A percentile compares a stretch with the other conserved stretches of the same genome.
These are phyloP conservation scores for Chrysanthemum seticuspe DNA, from an alignment of 129 eudicot species.

Conservation along the genomic window DNA sequence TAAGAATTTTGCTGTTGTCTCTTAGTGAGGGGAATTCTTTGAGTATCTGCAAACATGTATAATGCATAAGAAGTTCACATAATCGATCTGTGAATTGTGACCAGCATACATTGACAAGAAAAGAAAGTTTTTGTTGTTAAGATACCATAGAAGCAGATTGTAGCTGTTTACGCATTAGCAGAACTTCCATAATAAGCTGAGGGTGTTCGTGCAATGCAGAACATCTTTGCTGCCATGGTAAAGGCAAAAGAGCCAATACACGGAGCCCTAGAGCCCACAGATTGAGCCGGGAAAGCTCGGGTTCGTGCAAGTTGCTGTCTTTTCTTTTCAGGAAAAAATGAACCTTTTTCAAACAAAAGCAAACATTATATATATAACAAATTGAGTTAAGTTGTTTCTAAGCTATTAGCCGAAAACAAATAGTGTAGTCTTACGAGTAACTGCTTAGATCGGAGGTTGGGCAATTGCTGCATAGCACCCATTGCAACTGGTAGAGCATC, in stretches of 20 bases:
- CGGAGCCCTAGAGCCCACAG: slow-evolving; percentile 98
- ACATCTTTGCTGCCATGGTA: slow-evolving; percentile 99
- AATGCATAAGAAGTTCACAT: background rate
- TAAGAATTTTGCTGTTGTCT: slow-evolving; percentile 66
- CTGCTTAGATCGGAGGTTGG: slow-evolving; percentile 91
- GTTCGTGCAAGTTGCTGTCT: slow-evolving; percentile 81
- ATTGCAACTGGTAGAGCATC: slow-evolving; percentile 97
- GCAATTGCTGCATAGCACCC: slow-evolving; percentile 99
- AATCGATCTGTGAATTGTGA: background rate
- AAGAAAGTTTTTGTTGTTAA: slow-evolving; percentile 17
- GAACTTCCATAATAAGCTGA: slow-evolving; percentile 84
- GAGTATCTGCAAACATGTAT: slow-evolving; percentile 59
- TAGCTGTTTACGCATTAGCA: slow-evolving; percentile 95
- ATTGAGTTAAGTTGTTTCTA: background rate
- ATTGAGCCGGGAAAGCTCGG: slow-evolving; percentile 82
- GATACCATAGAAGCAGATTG: slow-evolving; percentile 91
- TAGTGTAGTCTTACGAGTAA: slow-evolving; percentile 62
- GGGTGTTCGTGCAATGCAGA: slow-evolving; percentile 97
- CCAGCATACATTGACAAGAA: background rate
- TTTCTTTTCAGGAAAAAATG: slow-evolving; percentile 95
- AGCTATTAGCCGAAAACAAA: background rate
- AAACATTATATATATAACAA: slow-evolving; percentile 1
- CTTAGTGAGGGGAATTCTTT: slow-evolving; percentile 88
- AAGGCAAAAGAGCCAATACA: slow-evolving; percentile 91
- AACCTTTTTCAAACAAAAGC: slow-evolving; percentile 52